A percentile compares a stretch with the other conserved stretches of the same genome.
These are phyloP conservation scores for Calocybe gangraenosa DNA, from an alignment of 768 basidiomycete species.

Conservation along the genomic window DNA sequence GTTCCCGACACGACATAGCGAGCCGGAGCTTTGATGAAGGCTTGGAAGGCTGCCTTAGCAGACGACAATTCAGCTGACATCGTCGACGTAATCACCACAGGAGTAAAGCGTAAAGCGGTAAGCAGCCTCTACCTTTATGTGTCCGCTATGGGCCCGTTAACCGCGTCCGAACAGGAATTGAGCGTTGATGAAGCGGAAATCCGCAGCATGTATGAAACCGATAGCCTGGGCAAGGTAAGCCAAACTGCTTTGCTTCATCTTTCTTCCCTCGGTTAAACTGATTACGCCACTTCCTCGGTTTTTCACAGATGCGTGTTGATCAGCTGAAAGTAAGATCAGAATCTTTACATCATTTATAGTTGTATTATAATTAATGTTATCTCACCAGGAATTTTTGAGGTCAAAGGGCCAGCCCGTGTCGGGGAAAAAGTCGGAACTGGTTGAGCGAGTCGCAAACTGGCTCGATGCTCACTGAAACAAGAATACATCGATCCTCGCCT, in stretches of 20 bases:
- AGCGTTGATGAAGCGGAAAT: constrained; percentile 72
- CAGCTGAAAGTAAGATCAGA: constrained; percentile 61
- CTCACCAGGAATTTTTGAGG: constrained; percentile 64
- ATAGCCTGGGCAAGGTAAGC: constrained; percentile 62
- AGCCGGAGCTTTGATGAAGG: constrained; percentile 61
- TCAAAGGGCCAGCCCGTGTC: constrained; percentile 54
- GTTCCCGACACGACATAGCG: constrained; percentile 37
- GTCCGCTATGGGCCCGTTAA: constrained; percentile 1
- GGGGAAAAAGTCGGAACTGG: constrained; percentile 71
- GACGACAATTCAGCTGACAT: constrained; percentile 60
- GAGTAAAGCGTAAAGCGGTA: constrained; percentile 73
- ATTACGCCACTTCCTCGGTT: constrained; percentile 11
- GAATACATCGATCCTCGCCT: constrained; percentile 1
- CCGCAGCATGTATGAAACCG: constrained; percentile 57
- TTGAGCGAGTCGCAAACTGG: constrained; percentile 65
- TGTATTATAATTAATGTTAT: constrained; percentile 3
- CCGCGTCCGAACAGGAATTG: constrained; percentile 41
- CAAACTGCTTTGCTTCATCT: not conserved
- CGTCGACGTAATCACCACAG: constrained; percentile 34
- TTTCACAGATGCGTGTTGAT: constrained; percentile 62
- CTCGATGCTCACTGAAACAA: constrained; percentile 37
- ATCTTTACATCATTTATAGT: not conserved
- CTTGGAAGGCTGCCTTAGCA: constrained; percentile 64
- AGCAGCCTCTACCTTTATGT: constrained; percentile 22
- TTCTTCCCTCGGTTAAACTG: constrained; percentile 5